A percentile compares a stretch with the other conserved stretches of the same genome.
Evolutionary conservation across 2,329 filamentous ascomycete species (phyloP).

Genomic region (Colletotrichum phormii): DNA sequence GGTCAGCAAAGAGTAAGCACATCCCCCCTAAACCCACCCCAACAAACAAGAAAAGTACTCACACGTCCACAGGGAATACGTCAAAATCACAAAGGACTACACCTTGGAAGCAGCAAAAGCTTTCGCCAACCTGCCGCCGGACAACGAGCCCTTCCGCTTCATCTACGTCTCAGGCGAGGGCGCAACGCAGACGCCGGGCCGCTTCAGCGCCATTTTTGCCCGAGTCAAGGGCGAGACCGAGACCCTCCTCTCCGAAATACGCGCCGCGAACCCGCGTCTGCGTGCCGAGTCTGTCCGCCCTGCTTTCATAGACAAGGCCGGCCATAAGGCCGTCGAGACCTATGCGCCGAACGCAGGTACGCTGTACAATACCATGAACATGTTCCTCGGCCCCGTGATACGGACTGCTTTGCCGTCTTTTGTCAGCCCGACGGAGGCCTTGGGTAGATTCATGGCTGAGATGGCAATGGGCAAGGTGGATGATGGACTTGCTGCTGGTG

Average conservation of each 20-base stretch:
- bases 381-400: slow-evolving; percentile 43
- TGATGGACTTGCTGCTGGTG: slow-evolving; percentile 39
- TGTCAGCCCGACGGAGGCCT: slow-evolving; percentile 55
- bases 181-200: slow-evolving; percentile 67
- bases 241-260: slow-evolving; percentile 65
- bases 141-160: slow-evolving; percentile 71
- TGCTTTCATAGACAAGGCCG: slow-evolving; percentile 63
- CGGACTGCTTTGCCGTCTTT: slow-evolving; percentile 37
- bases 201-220: slow-evolving; percentile 68
- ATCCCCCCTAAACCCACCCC: background rate
- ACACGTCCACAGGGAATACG: slow-evolving; percentile 62
- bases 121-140: slow-evolving; percentile 60
- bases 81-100: slow-evolving; percentile 76
- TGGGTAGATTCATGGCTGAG: slow-evolving; percentile 57
- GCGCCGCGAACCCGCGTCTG: slow-evolving; percentile 57
- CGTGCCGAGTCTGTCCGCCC: slow-evolving; percentile 69
- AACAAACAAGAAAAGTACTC: background rate
- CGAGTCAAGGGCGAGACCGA: slow-evolving; percentile 77
- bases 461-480: slow-evolving; percentile 57
- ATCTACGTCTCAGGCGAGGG: slow-evolving; percentile 76
- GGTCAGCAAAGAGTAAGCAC: slow-evolving; percentile 67
- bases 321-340: slow-evolving; percentile 54
- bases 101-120: slow-evolving; percentile 72
- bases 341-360: slow-evolving; percentile 52
- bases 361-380: slow-evolving; percentile 20